Evolutionary conservation across 2,329 filamentous ascomycete species (phyloP).

Genomic region (Xylaria polymorpha): DNA sequence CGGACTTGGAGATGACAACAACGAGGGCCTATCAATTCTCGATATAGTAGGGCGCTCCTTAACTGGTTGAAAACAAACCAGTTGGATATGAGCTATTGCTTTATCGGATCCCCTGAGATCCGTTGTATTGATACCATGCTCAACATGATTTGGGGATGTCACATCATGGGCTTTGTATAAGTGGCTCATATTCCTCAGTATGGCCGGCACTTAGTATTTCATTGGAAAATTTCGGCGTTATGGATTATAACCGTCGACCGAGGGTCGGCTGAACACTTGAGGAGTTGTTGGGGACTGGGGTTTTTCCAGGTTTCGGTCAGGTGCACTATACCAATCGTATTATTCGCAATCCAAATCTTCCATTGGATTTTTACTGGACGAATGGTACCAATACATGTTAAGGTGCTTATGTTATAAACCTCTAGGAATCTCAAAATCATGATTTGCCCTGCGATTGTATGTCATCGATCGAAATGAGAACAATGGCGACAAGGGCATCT

Average conservation of each 20-base stretch:
- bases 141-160: conserved; percentile 25
- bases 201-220: conserved; percentile 21
- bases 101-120: conserved; percentile 18
- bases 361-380: background rate
- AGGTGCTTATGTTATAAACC: background rate
- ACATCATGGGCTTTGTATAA: conserved; percentile 27
- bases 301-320: conserved; percentile 18
- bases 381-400: background rate
- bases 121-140: conserved; percentile 34
- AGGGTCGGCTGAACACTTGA: conserved; percentile 22
- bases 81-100: conserved; percentile 35
- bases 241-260: conserved; percentile 16
- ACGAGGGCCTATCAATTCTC: conserved; percentile 39
- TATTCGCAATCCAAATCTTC: conserved; percentile 9
- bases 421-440: background rate
- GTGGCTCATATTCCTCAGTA: conserved; percentile 25
- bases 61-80: conserved; percentile 22
- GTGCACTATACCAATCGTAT: conserved; percentile 34
- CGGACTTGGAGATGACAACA: conserved; percentile 46
- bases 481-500: background rate
- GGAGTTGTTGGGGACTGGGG: conserved; percentile 20
- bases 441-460: background rate
- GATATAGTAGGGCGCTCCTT: conserved; percentile 35
- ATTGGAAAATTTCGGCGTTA: conserved; percentile 36
- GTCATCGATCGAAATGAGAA: background rate